These are phyloP conservation scores for Aspergillus hortae DNA, from an alignment of 2,329 filamentous ascomycete genomes.

Conservation along the genomic window DNA sequence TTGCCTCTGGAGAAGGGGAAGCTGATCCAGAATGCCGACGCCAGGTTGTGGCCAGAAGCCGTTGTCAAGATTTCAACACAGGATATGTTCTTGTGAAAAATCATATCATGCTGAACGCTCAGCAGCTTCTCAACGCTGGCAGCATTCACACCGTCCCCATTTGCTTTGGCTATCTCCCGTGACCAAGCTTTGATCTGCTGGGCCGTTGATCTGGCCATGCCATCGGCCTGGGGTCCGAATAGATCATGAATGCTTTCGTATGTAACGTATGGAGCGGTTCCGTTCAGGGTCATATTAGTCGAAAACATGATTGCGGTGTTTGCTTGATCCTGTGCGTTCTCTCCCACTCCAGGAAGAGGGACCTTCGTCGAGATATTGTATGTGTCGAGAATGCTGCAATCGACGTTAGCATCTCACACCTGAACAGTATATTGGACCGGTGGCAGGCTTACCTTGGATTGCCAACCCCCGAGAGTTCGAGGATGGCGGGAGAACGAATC, in stretches of 20 bases:
- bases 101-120: constrained; percentile 25
- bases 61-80: constrained; percentile 26
- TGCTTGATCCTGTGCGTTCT: constrained; percentile 48
- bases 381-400: constrained; percentile 21
- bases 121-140: constrained; percentile 21
- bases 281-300: constrained; percentile 11
- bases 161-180: constrained; percentile 11
- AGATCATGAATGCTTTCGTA: constrained; percentile 21
- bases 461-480: constrained; percentile 61
- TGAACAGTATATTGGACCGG: background rate
- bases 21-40: constrained; percentile 22
- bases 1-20: constrained; percentile 31
- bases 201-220: constrained; percentile 14
- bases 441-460: constrained; percentile 20
- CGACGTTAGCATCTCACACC: background rate
- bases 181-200: constrained; percentile 21
- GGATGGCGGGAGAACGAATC: constrained; percentile 53
- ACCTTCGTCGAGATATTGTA: constrained; percentile 24
- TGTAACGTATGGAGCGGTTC: constrained; percentile 13
- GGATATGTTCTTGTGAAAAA: constrained; percentile 23
- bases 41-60: constrained; percentile 15
- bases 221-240: constrained; percentile 17
- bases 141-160: constrained; percentile 13
- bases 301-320: constrained; percentile 17
- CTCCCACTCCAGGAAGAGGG: constrained; percentile 41